phyloP scores from a whole-genome alignment of 805 yeast genomes.

The Yamadazyma ubonensis region DNA sequence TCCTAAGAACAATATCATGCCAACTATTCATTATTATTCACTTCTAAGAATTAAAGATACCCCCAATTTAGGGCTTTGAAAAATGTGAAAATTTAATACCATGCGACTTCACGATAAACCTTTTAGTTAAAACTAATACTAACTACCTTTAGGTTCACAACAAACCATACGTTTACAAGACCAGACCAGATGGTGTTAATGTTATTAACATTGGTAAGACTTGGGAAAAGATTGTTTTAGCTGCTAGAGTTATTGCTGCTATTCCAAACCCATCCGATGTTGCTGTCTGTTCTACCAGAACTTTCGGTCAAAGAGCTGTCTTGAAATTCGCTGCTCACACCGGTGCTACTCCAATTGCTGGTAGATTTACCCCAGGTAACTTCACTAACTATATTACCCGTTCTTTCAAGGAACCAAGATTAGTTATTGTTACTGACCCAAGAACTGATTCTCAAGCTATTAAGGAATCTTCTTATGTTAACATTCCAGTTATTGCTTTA shows the following conservation, averaged over 20 bases:
- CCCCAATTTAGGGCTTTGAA: too few species aligned
- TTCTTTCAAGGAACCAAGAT: constrained; percentile 99
- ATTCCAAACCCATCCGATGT: constrained; percentile 98
- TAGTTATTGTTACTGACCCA: constrained; percentile 98
- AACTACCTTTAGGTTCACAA: constrained; percentile 72
- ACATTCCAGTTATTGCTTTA: constrained; percentile 99
- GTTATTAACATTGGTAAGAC: constrained; percentile 98
- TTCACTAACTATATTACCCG: constrained; percentile 99
- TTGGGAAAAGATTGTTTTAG: constrained; percentile 99
- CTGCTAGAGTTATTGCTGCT: constrained; percentile 99
- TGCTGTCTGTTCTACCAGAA: constrained; percentile 98
- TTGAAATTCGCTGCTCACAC: constrained; percentile 99
- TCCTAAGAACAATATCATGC: too few species aligned
- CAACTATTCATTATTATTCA: too few species aligned
- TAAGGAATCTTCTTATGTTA: constrained; percentile 99
- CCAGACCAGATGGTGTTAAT: constrained; percentile 99
- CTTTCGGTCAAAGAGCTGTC: constrained; percentile 99
- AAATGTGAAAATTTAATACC: background rate
- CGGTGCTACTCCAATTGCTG: constrained; percentile 99
- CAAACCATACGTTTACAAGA: constrained; percentile 94
- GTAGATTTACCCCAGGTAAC: constrained; percentile 99
- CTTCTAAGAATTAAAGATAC: too few species aligned
- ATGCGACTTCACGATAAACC: background rate
- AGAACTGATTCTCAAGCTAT: constrained; percentile 99
- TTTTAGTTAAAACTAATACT: constrained; percentile 15